These are phyloP conservation scores for Gardenia jasminoides DNA, from an alignment of 257 asterid species.

Conservation along the genomic window DNA sequence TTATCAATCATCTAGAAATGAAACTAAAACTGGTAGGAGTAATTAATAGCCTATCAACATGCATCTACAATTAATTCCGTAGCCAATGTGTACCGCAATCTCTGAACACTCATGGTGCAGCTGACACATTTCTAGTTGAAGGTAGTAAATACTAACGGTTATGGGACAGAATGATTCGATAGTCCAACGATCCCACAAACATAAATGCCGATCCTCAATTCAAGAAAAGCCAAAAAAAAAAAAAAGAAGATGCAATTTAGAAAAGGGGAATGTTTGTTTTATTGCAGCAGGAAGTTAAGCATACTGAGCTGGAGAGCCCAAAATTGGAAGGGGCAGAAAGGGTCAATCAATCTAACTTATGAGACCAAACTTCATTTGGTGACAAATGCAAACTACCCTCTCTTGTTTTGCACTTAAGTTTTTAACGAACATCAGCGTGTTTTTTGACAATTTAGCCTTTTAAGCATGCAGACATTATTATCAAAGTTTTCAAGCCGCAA, in stretches of 20 bases:
- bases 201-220: neutral
- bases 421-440: no score
- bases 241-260: no score
- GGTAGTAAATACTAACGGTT: neutral
- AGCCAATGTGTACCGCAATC: neutral
- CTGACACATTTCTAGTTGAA: neutral
- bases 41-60: neutral
- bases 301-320: neutral
- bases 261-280: neutral
- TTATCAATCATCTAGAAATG: slow-evolving; percentile 1
- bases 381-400: no score
- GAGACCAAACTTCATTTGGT: no score
- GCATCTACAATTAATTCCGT: neutral
- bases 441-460: no score
- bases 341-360: neutral
- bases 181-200: neutral
- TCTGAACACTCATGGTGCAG: no score
- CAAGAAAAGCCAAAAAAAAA: neutral
- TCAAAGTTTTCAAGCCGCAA: no score
- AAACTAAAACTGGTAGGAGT: neutral
- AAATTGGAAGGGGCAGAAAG: neutral
- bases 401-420: no score
- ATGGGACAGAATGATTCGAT: neutral
- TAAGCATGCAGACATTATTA: no score
- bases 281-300: neutral